Percentiles rank a stretch among this genome's conserved stretches.
These are phyloP conservation scores for Zygnema circumcarinatum DNA, from an alignment of 139 green algal genomes.

Conservation along the genomic window DNA sequence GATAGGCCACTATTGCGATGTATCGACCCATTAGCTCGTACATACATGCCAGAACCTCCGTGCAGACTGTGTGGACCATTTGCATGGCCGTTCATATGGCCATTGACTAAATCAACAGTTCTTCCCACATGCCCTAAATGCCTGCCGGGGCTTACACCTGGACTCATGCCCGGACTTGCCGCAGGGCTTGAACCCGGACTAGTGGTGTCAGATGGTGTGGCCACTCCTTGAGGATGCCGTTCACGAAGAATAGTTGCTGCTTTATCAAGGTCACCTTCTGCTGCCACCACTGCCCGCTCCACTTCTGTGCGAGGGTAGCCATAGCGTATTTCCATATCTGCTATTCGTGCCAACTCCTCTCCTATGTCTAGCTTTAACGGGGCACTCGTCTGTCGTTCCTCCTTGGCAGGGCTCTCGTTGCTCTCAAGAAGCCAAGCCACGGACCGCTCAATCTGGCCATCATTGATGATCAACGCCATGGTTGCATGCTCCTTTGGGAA, in stretches of 20 bases:
- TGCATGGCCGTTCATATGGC: neutral
- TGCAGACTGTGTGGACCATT: neutral
- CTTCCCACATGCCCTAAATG: slow-evolving; percentile 24
- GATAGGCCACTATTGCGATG: neutral
- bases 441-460: slow-evolving; percentile 48
- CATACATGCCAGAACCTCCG: neutral
- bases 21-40: neutral
- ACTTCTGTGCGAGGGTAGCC: slow-evolving; percentile 36
- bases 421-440: slow-evolving; percentile 55
- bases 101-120: neutral
- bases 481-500: slow-evolving; percentile 48
- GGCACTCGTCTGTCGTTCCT: neutral
- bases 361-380: slow-evolving; percentile 54
- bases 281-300: slow-evolving; percentile 43
- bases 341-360: slow-evolving; percentile 47
- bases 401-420: slow-evolving; percentile 1
- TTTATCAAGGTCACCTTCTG: slow-evolving; percentile 53
- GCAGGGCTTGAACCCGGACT: neutral
- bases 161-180: neutral
- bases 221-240: slow-evolving; percentile 9
- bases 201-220: neutral
- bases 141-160: neutral
- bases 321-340: slow-evolving; percentile 51
- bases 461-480: slow-evolving; percentile 44
- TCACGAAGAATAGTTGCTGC: slow-evolving; percentile 33